These are phyloP conservation scores for Nakazawaea sp. DNA, from an alignment of 805 yeast species.

Conservation along the genomic window DNA sequence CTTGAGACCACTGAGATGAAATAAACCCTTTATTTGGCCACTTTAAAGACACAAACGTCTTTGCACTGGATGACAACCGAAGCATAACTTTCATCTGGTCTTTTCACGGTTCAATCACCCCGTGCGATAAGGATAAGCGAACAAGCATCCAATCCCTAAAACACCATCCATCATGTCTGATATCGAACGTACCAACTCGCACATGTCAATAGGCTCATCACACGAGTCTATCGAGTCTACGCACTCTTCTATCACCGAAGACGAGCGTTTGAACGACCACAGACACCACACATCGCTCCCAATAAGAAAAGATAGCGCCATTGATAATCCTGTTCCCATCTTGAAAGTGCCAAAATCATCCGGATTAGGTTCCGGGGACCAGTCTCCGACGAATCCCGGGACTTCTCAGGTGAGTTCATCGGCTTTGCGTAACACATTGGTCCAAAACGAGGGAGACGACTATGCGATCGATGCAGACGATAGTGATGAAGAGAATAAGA, in stretches of 20 bases:
- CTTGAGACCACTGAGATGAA: too few species aligned
- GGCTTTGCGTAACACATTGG: constrained; percentile 11
- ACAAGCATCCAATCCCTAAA: too few species aligned
- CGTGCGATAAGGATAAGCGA: too few species aligned
- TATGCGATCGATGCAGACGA: constrained; percentile 6
- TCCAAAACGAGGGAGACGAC: constrained; percentile 11
- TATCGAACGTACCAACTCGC: constrained; percentile 15
- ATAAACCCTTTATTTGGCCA: too few species aligned
- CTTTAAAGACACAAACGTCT: too few species aligned
- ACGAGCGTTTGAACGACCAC: constrained; percentile 27
- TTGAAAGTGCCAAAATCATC: background rate
- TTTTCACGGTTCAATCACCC: too few species aligned
- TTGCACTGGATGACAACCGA: too few species aligned
- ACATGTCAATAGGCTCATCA: constrained; percentile 18
- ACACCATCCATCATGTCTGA: constrained; percentile 11
- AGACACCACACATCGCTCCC: constrained; percentile 28
- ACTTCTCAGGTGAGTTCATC: constrained; percentile 4
- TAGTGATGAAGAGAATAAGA: background rate
- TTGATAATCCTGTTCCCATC: background rate
- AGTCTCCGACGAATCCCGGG: background rate
- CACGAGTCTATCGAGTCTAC: constrained; percentile 19
- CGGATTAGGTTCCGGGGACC: background rate
- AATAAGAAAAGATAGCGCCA: constrained; percentile 19
- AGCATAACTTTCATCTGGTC: too few species aligned
- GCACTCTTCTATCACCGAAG: constrained; percentile 28